Conservation (phyloP, 2,329 filamentous ascomycete species). For the Aspergillus ochraceus region DNA sequence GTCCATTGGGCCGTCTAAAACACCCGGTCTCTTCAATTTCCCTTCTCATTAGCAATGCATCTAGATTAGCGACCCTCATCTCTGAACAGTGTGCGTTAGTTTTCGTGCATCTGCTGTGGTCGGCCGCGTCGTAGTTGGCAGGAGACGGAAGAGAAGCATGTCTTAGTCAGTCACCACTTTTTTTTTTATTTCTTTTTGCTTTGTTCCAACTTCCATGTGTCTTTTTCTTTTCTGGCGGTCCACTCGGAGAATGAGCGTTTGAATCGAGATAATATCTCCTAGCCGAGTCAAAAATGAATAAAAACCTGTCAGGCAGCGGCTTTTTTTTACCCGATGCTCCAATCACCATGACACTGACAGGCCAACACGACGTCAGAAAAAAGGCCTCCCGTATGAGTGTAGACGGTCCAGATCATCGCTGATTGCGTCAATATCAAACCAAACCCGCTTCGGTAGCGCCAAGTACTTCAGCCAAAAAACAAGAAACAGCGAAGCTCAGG, state of each 20-base stretch:
- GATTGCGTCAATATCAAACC: not conserved
- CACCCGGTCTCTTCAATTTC: not conserved
- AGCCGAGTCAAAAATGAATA: not conserved
- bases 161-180: not conserved
- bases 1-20: not conserved
- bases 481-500: slow-evolving; percentile 5
- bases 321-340: not conserved
- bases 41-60: not conserved
- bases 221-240: not conserved
- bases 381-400: not conserved
- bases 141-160: not conserved
- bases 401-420: not conserved
- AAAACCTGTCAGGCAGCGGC: not conserved
- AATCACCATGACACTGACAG: not conserved
- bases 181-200: not conserved
- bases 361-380: not conserved
- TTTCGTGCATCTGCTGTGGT: not conserved
- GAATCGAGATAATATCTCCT: not conserved
- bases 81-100: not conserved
- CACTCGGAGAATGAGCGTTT: not conserved
- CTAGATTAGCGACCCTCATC: not conserved
- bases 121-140: not conserved
- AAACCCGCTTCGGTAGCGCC: not conserved
- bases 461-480: not conserved
- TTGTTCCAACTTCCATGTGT: not conserved